Base-by-base conservation (phyloP, 2,329 filamentous ascomycete species). In the Arthrobotrys iridis region DNA sequence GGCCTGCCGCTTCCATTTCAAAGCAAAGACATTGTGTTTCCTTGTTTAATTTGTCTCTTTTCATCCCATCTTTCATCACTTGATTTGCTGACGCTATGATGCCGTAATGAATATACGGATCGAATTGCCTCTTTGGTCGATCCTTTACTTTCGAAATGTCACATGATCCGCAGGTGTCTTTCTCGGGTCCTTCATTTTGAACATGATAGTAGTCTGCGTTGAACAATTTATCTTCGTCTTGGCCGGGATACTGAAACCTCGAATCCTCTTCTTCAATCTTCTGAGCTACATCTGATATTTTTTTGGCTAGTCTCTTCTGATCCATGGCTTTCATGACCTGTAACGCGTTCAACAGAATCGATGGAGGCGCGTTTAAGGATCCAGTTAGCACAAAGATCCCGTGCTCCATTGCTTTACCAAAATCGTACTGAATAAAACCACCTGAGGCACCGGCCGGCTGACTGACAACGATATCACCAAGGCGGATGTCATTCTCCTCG, bases 351-450 rank as follows among this genome's bases (percentile, higher is more conserved):
- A 64, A n/a, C 1, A 52, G 59, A 40, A 64, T 22, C 3, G 43
- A 22, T 50, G 59, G 59, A 2, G 59, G 59, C 8, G 59, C 43
- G 20, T 50, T 52, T 33, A 64, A 24, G 15, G 41, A 52, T 7
- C 59, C 59, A 22, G 20, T 64, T 7, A 30, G 59, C 22, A 50
- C 3, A 26, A 64, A 64, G 8, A 33, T 20, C 1, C 59, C 59
- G n/a, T 46, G 13, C 15, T 46, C 58, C 37, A 40, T 64, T 28
- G 59, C 41, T 40, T 64, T 64, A n/a, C 59, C 59, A 28, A 64
- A 52, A 48, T 64, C 59, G n/a, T 64, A 64, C 24, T 64, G 59
- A 26, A 64, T 64, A 15, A 64, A 41, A 40, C 59, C 59, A 18
- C 43, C 30, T 7, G 43, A 50, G 15, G 6, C 5, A 22, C 18